Percentiles rank a stretch among this genome's conserved stretches.
These are phyloP conservation scores for Calonectria pseudoreteaudii DNA, from an alignment of 2,329 filamentous ascomycete species.

Conservation along the genomic window DNA sequence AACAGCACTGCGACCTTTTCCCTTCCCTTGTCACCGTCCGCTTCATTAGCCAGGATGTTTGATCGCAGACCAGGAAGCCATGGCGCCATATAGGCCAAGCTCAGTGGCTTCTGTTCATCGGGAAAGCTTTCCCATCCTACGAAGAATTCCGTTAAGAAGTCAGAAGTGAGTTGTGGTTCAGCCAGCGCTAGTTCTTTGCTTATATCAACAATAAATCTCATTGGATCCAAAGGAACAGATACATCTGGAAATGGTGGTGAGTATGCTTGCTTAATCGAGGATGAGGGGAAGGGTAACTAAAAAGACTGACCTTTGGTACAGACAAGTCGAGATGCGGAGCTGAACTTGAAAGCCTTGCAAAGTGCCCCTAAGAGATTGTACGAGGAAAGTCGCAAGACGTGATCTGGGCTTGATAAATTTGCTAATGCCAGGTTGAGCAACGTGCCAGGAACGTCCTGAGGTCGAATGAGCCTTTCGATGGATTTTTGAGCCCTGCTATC, in stretches of 20 bases:
- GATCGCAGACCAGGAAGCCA: constrained; percentile 74
- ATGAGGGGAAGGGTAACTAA: neutral
- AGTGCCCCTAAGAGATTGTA: constrained; percentile 77
- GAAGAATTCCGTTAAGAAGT: constrained; percentile 80
- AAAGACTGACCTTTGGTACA: constrained; percentile 67
- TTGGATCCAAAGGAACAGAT: constrained; percentile 72
- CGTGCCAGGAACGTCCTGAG: constrained; percentile 78
- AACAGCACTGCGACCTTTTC: constrained; percentile 74
- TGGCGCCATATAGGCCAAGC: constrained; percentile 76
- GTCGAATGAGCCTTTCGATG: constrained; percentile 73
- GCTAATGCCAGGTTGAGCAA: constrained; percentile 75
- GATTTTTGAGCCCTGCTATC: constrained; percentile 71
- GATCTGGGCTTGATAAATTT: constrained; percentile 73
- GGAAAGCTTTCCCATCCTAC: constrained; percentile 78
- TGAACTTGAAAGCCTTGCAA: constrained; percentile 76
- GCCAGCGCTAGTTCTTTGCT: constrained; percentile 72
- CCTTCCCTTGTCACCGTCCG: constrained; percentile 73
- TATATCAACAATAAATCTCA: constrained; percentile 73
- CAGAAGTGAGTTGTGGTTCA: constrained; percentile 75
- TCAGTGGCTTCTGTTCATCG: constrained; percentile 74
- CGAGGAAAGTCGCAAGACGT: constrained; percentile 70
- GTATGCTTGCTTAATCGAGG: neutral
- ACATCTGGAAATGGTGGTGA: constrained; percentile 59
- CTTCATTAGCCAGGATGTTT: constrained; percentile 68
- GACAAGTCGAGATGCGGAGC: constrained; percentile 69